Evolutionary conservation across 2,329 filamentous ascomycete genomes (phyloP), one percentile per base, ranked within the genome.

Genomic region (Clarireedia hainanense): DNA sequence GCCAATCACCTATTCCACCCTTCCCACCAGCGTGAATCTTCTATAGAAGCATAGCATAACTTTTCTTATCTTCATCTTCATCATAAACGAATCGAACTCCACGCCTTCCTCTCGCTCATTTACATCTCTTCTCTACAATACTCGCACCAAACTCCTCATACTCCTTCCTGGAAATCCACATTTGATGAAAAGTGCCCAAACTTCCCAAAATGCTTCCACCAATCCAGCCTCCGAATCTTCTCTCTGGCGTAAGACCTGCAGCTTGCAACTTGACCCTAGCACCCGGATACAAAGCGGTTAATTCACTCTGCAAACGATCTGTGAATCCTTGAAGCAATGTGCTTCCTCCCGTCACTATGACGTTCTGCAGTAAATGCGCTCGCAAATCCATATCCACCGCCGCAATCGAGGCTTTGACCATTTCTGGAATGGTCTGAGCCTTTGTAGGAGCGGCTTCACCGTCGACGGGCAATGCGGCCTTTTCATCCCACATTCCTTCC

Each of bases 111-210:
- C 30, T 1, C 30, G 12, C 37, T 74, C 68, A 97, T 76, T 96
- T 95, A 80, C 92, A 97, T 66, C 92, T 80, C 81, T 96, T 96
- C 78, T 97, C 92, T 46, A 97, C 89, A 65, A 97, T 91, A 61
- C 83, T 83, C 5, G 85, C 77, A 1, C 94, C 94, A 71, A 96
- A 91, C 77, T 99, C 95, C 61, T 96, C 91, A 67, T 96, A 97
- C 76, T 99, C 94, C 77, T 96, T 95, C 72, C 85, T 89, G 24
- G 87, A 92, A 65, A 99, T 95, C 94, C 94, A 99, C 88, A 99
- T 92, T 76, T 99, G 94, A 75, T 99, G 94, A 74, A 99, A 99
- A 14, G 91, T 96, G 9, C 95, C 95, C 74, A 99, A 73, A 72
- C 91, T 96, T 6, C 89, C 91, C 63, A 99, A 76, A 65, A 99